These are phyloP conservation scores for Globomyces pollinis-pini DNA, from an alignment of 192 early-diverging fungal genomes.

Conservation along the genomic window DNA sequence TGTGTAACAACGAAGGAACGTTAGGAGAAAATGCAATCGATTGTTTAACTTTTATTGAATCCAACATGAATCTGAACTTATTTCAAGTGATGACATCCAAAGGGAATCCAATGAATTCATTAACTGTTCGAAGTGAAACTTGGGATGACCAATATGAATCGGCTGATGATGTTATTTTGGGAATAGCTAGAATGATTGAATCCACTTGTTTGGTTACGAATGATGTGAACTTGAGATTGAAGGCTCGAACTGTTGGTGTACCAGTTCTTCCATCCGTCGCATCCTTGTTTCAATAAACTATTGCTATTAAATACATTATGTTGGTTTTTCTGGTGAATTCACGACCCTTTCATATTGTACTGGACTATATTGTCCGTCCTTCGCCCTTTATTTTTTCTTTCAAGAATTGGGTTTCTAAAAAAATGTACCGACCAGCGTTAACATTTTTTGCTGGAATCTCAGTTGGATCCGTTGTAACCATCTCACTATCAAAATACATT, in stretches of 20 bases:
- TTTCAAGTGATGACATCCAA: neutral
- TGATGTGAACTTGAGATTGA: constrained; percentile 4
- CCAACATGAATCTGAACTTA: neutral
- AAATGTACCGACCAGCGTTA: too few species aligned
- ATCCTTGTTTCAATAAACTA: too few species aligned
- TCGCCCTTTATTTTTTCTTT: neutral
- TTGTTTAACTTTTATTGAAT: neutral
- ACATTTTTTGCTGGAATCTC: constrained; percentile 5
- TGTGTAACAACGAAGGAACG: neutral
- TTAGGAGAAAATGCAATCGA: neutral
- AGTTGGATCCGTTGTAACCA: neutral
- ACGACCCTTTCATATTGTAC: too few species aligned
- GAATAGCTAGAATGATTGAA: neutral
- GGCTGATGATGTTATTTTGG: constrained; percentile 3
- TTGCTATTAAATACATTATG: too few species aligned
- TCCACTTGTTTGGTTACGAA: neutral
- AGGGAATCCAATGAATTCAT: neutral
- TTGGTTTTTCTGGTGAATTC: too few species aligned
- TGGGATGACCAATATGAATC: neutral
- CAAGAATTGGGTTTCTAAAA: neutral
- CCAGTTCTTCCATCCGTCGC: neutral
- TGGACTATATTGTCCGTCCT: too few species aligned
- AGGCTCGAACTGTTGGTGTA: neutral
- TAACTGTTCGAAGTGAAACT: neutral
- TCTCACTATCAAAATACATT: neutral